phyloP scores from a whole-genome alignment of 2,329 filamentous ascomycete genomes.

The Apiospora marii region DNA sequence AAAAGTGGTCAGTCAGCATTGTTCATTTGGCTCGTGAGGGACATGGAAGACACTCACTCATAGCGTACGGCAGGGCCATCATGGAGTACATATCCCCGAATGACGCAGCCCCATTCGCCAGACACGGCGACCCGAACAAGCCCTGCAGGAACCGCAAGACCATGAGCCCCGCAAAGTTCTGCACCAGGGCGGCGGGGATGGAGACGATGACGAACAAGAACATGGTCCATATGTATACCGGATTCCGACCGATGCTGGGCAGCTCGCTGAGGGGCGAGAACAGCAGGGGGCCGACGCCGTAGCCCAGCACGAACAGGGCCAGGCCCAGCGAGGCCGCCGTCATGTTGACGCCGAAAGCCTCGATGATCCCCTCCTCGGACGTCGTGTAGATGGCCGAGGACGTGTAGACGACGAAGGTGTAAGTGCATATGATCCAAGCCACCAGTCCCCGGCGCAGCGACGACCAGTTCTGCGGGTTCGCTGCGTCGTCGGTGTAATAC shows the following conservation, averaged over 20 bases:
- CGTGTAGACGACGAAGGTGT: constrained; percentile 38
- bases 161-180: constrained; percentile 61
- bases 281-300: constrained; percentile 55
- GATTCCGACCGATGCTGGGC: constrained; percentile 63
- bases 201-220: constrained; percentile 64
- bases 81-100: constrained; percentile 48
- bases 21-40: neutral
- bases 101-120: constrained; percentile 41
- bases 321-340: constrained; percentile 36
- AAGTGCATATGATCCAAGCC: constrained; percentile 37
- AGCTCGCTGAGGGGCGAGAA: constrained; percentile 67
- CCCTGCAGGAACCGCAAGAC: constrained; percentile 60
- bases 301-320: constrained; percentile 38
- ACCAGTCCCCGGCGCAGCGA: constrained; percentile 46
- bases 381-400: constrained; percentile 38
- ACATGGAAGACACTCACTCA: neutral
- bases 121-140: constrained; percentile 48
- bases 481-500: constrained; percentile 60
- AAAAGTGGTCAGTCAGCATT: neutral
- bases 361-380: constrained; percentile 31
- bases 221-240: constrained; percentile 64
- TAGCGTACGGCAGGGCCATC: constrained; percentile 62
- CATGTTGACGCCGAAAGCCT: constrained; percentile 31
- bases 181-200: constrained; percentile 59
- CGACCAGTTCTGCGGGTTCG: constrained; percentile 49